Base-by-base conservation (phyloP, 2,329 filamentous ascomycete genomes). In the Fusarium coicis region DNA sequence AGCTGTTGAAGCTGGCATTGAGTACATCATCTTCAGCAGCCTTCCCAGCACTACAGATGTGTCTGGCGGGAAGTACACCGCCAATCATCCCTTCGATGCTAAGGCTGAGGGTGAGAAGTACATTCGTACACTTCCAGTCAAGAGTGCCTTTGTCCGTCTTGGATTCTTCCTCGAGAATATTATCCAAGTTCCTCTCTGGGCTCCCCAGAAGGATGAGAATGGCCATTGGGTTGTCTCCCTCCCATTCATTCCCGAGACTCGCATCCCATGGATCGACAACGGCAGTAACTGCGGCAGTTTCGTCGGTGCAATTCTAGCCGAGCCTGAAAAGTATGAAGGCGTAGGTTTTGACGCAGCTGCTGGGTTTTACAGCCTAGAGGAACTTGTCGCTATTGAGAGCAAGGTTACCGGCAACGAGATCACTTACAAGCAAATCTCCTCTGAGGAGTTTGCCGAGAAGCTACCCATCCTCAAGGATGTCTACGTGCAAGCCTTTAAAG, bases 21-120 rank as follows among this genome's bases (percentile, higher is more conserved):
- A 83, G 60, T 81, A 84, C 57, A 74, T 84, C 40, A 80, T 85
- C 57, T 86, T 82, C 75, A 84, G 83, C 63, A 83, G 81, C 21
- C 75, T 84, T 21, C 77, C 81, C 6, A 75, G 81, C 11, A 64
- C 80, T 37, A 79, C 69, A 2, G 73, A 82, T n/a, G 62, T 84
- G 3, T 80, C 83, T 18, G 79, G 79, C 6, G 83, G 82, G 16
- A 79, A 72, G 23, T 80, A 82, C 32, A 64, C 76, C 4, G 68
- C 76, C 2, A 80, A 83, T 19, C 66, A 78, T 32, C 82, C 84
- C 26, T 90, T 90, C 57, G 88, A 90, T 64, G 80, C 78, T 61
- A 90, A 90, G 72, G 86, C 86, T 11, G 80, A 85, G 40, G 83
- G 85, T 1, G 87, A 89, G 72, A 63, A 80, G 32, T 88, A 90